A percentile compares a stretch with the other conserved stretches of the same genome.
Conservation (phyloP, 2,329 filamentous ascomycete genomes). For the Bipolaris oryzae region DNA sequence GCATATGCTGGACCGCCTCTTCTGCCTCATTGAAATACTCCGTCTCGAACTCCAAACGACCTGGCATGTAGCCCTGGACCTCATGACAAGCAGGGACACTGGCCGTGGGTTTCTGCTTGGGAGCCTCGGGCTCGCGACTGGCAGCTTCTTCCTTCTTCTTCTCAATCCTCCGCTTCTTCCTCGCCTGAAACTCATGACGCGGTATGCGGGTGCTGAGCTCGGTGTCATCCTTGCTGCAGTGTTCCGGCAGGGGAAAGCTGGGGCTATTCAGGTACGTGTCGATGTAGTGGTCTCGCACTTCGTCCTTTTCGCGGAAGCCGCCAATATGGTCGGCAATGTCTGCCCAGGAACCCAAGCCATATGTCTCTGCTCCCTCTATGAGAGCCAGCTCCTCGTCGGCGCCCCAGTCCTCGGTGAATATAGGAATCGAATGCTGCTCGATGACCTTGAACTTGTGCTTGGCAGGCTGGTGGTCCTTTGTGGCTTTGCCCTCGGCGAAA, state of each 20-base stretch:
- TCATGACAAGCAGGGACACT: slow-evolving; percentile 97
- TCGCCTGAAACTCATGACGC: slow-evolving; percentile 88
- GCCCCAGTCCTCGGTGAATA: slow-evolving; percentile 93
- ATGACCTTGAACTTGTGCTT: slow-evolving; percentile 92
- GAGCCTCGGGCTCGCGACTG: slow-evolving; percentile 78
- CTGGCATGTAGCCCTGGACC: slow-evolving; percentile 98
- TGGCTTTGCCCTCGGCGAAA: slow-evolving; percentile 81
- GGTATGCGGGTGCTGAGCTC: slow-evolving; percentile 79
- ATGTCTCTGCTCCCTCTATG: slow-evolving; percentile 92
- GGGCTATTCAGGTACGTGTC: slow-evolving; percentile 83
- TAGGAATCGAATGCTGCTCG: slow-evolving; percentile 97
- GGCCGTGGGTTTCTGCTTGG: slow-evolving; percentile 94
- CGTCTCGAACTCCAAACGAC: slow-evolving; percentile 94
- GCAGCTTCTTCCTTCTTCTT: slow-evolving; percentile 86
- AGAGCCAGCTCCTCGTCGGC: slow-evolving; percentile 95
- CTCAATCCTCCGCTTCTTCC: slow-evolving; percentile 93
- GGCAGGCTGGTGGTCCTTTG: slow-evolving; percentile 82
- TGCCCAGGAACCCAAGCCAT: slow-evolving; percentile 95
- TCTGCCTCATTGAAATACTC: slow-evolving; percentile 98
- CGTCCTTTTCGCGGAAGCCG: slow-evolving; percentile 90
- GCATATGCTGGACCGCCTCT: slow-evolving; percentile 97
- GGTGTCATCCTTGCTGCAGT: slow-evolving; percentile 82
- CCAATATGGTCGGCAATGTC: slow-evolving; percentile 98
- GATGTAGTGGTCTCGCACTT: slow-evolving; percentile 93
- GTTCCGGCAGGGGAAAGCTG: slow-evolving; percentile 83